Percentiles rank a stretch among this genome's conserved stretches.
Evolutionary conservation across 257 asterid genomes (phyloP).

Genomic region (Solanum tarapatanum): DNA sequence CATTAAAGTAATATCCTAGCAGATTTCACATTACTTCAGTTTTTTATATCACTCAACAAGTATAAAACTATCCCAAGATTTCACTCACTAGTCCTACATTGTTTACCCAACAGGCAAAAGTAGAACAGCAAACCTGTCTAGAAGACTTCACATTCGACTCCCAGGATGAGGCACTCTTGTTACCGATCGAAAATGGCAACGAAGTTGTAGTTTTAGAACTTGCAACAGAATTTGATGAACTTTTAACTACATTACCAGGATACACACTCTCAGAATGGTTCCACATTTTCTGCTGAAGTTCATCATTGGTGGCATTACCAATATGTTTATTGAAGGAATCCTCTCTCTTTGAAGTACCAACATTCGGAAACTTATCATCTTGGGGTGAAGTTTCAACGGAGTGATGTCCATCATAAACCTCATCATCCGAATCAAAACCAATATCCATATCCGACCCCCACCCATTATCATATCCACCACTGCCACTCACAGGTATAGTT

Average conservation of each 20-base stretch:
- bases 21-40: neutral
- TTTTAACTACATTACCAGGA: slow-evolving; percentile 17
- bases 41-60: neutral
- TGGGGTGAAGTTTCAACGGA: slow-evolving; percentile 77
- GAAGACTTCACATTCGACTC: slow-evolving; percentile 18
- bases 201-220: slow-evolving; percentile 29
- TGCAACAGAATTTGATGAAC: slow-evolving; percentile 23
- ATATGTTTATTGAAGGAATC: slow-evolving; percentile 1
- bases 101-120: neutral
- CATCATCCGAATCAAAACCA: slow-evolving; percentile 63
- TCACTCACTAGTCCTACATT: neutral
- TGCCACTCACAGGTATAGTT: neutral
- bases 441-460: slow-evolving; percentile 34
- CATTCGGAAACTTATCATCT: slow-evolving; percentile 52
- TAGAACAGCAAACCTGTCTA: slow-evolving; percentile 28
- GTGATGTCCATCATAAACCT: slow-evolving; percentile 36
- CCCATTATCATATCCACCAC: neutral
- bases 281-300: neutral
- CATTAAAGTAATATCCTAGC: neutral
- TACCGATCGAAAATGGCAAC: neutral
- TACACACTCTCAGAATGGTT: slow-evolving; percentile 6
- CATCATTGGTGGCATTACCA: slow-evolving; percentile 1
- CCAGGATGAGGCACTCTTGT: neutral
- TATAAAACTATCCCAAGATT: neutral
- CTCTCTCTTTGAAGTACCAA: slow-evolving; percentile 8